Conservation (phyloP, 371 early-diverging fungal genomes). For the Antonospora locustae region DNA sequence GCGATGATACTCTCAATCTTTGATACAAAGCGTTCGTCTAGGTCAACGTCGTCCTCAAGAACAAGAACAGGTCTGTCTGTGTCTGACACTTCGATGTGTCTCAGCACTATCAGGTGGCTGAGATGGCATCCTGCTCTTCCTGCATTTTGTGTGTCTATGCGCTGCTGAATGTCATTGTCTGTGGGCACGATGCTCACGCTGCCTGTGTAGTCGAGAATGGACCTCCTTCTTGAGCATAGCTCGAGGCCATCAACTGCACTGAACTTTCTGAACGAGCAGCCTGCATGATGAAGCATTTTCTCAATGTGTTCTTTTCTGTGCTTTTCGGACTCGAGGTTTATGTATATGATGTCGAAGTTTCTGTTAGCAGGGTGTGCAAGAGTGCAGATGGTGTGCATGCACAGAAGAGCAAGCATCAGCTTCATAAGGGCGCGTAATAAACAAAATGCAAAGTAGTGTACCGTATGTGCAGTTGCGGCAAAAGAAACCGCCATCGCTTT, state of each 20-base stretch:
- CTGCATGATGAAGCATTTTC: conserved; percentile 5
- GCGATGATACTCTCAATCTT: conserved; percentile 6
- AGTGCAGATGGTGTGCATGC: no score
- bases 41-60: conserved; percentile 13
- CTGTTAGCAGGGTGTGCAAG: conserved; percentile 2
- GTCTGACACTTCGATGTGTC: background rate
- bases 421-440: no score
- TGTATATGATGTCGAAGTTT: conserved; percentile 8
- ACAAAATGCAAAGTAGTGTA: no score
- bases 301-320: conserved; percentile 4
- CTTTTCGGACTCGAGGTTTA: background rate
- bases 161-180: background rate
- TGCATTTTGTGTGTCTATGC: background rate
- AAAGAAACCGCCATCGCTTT: no score
- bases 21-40: conserved; percentile 1
- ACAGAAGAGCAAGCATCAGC: no score
- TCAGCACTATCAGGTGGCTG: conserved; percentile 8
- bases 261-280: conserved; percentile 5
- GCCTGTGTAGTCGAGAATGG: conserved; percentile 4
- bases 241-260: conserved; percentile 8
- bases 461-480: no score
- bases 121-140: conserved; percentile 7
- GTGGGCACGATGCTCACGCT: conserved; percentile 1
- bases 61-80: conserved; percentile 2
- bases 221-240: background rate